Evolutionary conservation across 2,329 filamentous ascomycete genomes (phyloP).

Genomic region (Tolypocladium ophioglossoides): DNA sequence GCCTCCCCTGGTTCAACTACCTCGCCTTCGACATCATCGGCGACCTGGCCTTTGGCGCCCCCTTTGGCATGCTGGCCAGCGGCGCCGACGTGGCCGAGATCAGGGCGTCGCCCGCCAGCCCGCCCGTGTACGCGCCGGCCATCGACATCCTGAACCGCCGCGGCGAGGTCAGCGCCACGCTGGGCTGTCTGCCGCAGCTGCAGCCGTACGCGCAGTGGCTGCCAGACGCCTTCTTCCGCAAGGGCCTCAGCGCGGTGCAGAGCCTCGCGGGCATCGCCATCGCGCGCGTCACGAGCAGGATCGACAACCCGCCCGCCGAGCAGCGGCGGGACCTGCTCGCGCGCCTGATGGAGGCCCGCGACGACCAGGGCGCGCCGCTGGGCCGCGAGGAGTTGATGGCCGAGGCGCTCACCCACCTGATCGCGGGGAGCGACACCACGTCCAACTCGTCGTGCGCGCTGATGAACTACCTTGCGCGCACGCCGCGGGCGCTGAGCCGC

Average conservation of each 20-base stretch:
- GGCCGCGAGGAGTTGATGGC: constrained; percentile 74
- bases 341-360: constrained; percentile 74
- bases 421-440: constrained; percentile 68
- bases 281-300: constrained; percentile 63
- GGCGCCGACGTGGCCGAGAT: constrained; percentile 72
- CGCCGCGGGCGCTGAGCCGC: constrained; percentile 60
- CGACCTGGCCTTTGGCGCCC: constrained; percentile 39
- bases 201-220: constrained; percentile 74
- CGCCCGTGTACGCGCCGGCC: constrained; percentile 61
- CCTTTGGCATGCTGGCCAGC: constrained; percentile 59
- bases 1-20: constrained; percentile 60
- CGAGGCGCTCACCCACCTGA: constrained; percentile 82
- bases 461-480: constrained; percentile 62
- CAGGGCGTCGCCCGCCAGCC: constrained; percentile 45
- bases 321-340: constrained; percentile 72
- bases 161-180: constrained; percentile 72
- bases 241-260: constrained; percentile 64
- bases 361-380: constrained; percentile 66
- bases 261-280: constrained; percentile 82
- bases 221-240: constrained; percentile 70
- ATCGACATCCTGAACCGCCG: constrained; percentile 83
- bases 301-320: constrained; percentile 56
- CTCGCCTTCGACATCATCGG: constrained; percentile 43
- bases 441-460: constrained; percentile 76
- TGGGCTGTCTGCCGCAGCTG: constrained; percentile 63